A percentile compares a stretch with the other conserved stretches of the same genome.
These are phyloP conservation scores for Fusarium euwallaceae DNA, from an alignment of 2,329 filamentous ascomycete species.

Conservation along the genomic window DNA sequence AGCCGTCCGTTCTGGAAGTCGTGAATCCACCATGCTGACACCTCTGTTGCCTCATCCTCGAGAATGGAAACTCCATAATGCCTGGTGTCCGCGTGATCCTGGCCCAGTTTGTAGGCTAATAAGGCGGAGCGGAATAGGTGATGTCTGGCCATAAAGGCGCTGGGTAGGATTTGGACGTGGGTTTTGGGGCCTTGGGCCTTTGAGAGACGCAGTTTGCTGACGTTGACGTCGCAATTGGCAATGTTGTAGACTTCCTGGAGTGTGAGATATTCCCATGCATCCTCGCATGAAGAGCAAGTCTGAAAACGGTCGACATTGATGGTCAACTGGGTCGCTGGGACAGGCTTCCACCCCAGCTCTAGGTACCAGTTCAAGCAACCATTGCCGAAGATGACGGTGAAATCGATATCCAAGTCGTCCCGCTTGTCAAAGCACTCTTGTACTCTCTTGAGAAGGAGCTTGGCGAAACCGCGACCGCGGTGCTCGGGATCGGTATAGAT, in stretches of 20 bases:
- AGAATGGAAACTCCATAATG: slow-evolving; percentile 16
- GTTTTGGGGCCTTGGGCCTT: slow-evolving; percentile 43
- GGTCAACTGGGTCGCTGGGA: slow-evolving; percentile 48
- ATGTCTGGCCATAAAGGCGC: slow-evolving; percentile 47
- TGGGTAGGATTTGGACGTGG: slow-evolving; percentile 52
- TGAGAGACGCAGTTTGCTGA: slow-evolving; percentile 44
- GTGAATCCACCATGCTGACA: slow-evolving; percentile 54
- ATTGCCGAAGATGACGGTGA: slow-evolving; percentile 54
- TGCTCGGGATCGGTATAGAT: slow-evolving; percentile 53
- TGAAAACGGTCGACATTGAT: background rate
- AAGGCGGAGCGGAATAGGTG: slow-evolving; percentile 51
- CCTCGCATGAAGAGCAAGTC: background rate
- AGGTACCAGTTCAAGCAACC: slow-evolving; percentile 50
- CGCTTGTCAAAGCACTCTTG: slow-evolving; percentile 45
- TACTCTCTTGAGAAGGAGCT: slow-evolving; percentile 50
- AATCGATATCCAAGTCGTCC: slow-evolving; percentile 48
- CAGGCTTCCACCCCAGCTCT: slow-evolving; percentile 52
- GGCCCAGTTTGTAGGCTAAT: slow-evolving; percentile 41
- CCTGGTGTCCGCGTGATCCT: background rate
- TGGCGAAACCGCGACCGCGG: slow-evolving; percentile 53
- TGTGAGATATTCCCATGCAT: background rate
- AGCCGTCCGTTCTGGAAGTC: slow-evolving; percentile 47
- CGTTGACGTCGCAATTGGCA: slow-evolving; percentile 41
- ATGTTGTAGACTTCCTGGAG: slow-evolving; percentile 26
- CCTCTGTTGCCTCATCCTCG: slow-evolving; percentile 28